A percentile compares a stretch with the other conserved stretches of the same genome.
These are phyloP conservation scores for Aurinia saxatilis DNA, from an alignment of 345 rosid genomes.

Conservation along the genomic window DNA sequence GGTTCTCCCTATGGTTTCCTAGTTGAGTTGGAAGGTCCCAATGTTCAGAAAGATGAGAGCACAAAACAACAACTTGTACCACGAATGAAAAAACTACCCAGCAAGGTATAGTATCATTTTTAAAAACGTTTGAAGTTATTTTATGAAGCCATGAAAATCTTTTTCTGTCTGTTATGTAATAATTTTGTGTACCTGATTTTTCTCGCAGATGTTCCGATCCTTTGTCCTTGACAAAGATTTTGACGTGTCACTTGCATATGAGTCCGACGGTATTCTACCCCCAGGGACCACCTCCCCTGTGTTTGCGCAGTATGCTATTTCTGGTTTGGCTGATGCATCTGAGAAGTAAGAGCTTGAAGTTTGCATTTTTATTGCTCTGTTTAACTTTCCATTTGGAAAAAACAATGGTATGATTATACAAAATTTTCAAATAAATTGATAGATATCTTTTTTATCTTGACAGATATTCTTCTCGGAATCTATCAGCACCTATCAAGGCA, in stretches of 20 bases:
- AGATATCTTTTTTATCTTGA: neutral
- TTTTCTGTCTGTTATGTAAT: slow-evolving; percentile 5
- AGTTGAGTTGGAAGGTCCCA: slow-evolving; percentile 77
- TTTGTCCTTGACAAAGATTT: slow-evolving; percentile 76
- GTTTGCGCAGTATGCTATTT: slow-evolving; percentile 76
- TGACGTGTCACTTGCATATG: slow-evolving; percentile 82
- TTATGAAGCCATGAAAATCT: neutral
- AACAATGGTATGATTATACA: neutral
- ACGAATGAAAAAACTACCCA: slow-evolving; percentile 92
- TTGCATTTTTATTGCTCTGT: neutral
- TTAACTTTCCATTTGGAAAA: neutral
- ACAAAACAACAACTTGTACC: slow-evolving; percentile 72
- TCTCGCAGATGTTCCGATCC: slow-evolving; percentile 79
- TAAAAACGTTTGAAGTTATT: neutral
- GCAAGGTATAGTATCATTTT: slow-evolving; percentile 54
- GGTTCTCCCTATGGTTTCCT: slow-evolving; percentile 78
- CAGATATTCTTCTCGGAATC: slow-evolving; percentile 85
- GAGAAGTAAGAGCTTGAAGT: slow-evolving; percentile 59
- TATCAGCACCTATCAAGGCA: slow-evolving; percentile 92
- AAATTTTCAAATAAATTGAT: neutral
- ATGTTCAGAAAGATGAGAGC: slow-evolving; percentile 56
- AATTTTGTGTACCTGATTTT: slow-evolving; percentile 18
- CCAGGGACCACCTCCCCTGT: slow-evolving; percentile 59
- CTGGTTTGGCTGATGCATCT: slow-evolving; percentile 70
- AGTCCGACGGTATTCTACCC: slow-evolving; percentile 67